A percentile compares a stretch with the other conserved stretches of the same genome.
phyloP scores from a whole-genome alignment of 805 yeast genomes.

The Starmerella kuoi region DNA sequence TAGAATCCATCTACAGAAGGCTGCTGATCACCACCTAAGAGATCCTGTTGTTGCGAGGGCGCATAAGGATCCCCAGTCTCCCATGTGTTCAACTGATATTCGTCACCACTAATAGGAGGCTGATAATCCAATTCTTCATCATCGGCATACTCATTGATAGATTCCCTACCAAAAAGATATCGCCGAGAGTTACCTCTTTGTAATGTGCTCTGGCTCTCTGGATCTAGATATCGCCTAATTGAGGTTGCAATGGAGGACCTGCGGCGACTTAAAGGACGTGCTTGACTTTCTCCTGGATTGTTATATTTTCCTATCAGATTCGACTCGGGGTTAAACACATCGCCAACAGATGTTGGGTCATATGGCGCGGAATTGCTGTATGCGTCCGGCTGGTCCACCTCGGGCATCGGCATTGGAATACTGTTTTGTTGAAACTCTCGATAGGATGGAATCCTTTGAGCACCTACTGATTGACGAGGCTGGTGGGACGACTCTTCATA shows the following conservation, averaged over 20 bases:
- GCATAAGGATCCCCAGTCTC: conserved; percentile 6
- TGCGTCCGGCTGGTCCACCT: background rate
- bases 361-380: background rate
- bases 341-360: background rate
- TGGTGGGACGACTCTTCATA: no score
- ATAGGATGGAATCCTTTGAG: conserved; percentile 1
- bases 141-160: conserved; percentile 21
- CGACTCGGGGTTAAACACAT: background rate
- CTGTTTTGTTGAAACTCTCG: background rate
- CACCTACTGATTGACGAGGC: conserved; percentile 1
- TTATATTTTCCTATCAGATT: background rate
- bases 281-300: background rate
- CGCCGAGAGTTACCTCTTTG: background rate
- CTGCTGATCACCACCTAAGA: conserved; percentile 8
- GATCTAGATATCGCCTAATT: conserved; percentile 10
- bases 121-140: conserved; percentile 27
- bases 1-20: background rate
- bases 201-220: conserved; percentile 8
- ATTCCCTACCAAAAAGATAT: background rate
- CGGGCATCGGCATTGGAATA: background rate
- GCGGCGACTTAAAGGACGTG: conserved; percentile 1
- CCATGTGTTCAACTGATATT: conserved; percentile 30
- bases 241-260: conserved; percentile 12
- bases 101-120: conserved; percentile 31
- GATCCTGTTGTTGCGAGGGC: conserved; percentile 8